Evolutionary conservation across 2,329 filamentous ascomycete species (phyloP).

Genomic region (Stylonectria norvegica): DNA sequence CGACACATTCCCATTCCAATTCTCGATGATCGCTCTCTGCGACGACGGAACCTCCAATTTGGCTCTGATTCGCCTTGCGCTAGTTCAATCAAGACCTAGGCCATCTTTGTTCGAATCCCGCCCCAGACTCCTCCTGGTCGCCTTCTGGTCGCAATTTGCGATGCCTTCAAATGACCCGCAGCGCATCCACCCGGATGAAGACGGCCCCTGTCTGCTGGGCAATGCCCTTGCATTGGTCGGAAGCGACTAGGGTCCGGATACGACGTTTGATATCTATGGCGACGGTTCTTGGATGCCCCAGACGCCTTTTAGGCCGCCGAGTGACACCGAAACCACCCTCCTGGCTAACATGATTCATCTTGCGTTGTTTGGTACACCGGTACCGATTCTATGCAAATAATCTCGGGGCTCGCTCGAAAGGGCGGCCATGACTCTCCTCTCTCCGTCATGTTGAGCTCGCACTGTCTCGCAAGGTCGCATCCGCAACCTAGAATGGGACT

Average conservation of each 20-base stretch:
- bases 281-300: no score
- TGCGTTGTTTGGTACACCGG: constrained; percentile 3
- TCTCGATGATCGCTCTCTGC: no score
- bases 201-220: constrained; percentile 13
- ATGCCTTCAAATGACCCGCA: constrained; percentile 17
- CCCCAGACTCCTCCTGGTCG: no score
- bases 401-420: constrained; percentile 11
- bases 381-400: constrained; percentile 3
- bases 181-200: constrained; percentile 17
- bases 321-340: not conserved
- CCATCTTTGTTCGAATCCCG: no score
- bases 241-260: not conserved
- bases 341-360: constrained; percentile 8
- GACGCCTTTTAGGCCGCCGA: no score
- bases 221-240: constrained; percentile 1
- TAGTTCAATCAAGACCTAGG: no score
- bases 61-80: no score
- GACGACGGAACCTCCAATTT: no score
- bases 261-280: not conserved
- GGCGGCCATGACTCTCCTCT: constrained; percentile 2
- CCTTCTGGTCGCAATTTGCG: constrained; percentile 22
- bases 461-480: not conserved
- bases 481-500: constrained; percentile 5
- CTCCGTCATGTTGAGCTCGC: not conserved
- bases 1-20: no score